phyloP scores from a whole-genome alignment of 768 basidiomycete species.

The Mycena maculata region DNA sequence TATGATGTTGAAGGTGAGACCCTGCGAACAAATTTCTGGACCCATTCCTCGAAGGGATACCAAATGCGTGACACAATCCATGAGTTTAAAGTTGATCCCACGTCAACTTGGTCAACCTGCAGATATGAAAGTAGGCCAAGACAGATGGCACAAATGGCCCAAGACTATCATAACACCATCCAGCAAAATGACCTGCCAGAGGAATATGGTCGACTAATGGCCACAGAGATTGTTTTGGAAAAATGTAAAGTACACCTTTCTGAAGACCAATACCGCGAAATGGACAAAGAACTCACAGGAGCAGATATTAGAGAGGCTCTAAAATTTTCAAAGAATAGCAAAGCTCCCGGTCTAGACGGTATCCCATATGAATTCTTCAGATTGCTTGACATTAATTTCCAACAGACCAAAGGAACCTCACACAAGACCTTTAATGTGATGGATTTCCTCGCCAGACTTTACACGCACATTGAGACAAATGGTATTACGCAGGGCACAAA shows the following conservation, averaged over 20 bases:
- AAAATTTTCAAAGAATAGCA: neutral
- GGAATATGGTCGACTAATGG: neutral
- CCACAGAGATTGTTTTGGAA: neutral
- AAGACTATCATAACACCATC: no score
- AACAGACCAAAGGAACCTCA: neutral
- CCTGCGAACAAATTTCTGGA: neutral
- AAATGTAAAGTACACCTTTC: neutral
- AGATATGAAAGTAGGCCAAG: neutral
- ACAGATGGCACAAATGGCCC: neutral
- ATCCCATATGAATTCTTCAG: conserved; percentile 6
- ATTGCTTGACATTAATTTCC: conserved; percentile 2
- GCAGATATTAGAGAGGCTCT: neutral
- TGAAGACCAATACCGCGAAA: neutral
- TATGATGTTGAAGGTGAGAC: no score
- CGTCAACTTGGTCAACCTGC: no score
- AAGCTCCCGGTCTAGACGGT: no score
- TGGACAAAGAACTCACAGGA: neutral
- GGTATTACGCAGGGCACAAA: no score
- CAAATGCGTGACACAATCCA: neutral
- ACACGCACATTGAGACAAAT: no score
- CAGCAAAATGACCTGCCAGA: neutral
- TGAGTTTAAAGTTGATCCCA: neutral
- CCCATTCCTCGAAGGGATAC: neutral
- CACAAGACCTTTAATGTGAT: no score
- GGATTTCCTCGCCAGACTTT: no score